phyloP scores from a whole-genome alignment of 331 rosid species.

The Rhamnella rubrinervis region DNA sequence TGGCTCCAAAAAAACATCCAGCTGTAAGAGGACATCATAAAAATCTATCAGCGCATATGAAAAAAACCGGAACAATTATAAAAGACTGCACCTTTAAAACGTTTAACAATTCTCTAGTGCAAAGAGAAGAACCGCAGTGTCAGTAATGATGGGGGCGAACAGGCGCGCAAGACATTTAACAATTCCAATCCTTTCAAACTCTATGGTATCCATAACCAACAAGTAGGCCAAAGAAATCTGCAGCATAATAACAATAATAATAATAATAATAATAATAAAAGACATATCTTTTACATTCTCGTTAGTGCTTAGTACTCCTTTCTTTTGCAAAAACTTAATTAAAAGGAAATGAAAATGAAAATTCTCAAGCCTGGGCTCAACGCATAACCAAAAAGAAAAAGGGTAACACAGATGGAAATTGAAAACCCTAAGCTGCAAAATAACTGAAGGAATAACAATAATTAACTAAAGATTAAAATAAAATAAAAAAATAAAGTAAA shows the following conservation, averaged over 20 bases:
- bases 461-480: slow-evolving; percentile 1
- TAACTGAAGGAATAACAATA: not conserved
- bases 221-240: not conserved
- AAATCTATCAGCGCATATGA: not conserved
- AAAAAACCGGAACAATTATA: not conserved
- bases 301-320: not conserved
- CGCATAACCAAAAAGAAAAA: not conserved
- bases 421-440: slow-evolving; percentile 4
- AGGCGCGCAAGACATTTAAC: slow-evolving; percentile 24
- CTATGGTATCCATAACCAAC: slow-evolving; percentile 18
- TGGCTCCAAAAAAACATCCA: slow-evolving; percentile 71
- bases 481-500: not conserved
- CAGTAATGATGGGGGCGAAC: slow-evolving; percentile 15
- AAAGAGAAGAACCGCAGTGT: slow-evolving; percentile 24
- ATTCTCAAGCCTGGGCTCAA: not conserved
- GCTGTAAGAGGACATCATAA: slow-evolving; percentile 45
- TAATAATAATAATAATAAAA: no score
- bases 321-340: not conserved
- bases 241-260: not conserved
- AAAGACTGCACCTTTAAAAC: no score
- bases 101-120: slow-evolving; percentile 19
- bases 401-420: not conserved
- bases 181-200: slow-evolving; percentile 14
- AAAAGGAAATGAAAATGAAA: not conserved
- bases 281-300: not conserved